Evolutionary conservation across 805 yeast genomes (phyloP).

Genomic region (Saccharomycodes ludwigii): DNA sequence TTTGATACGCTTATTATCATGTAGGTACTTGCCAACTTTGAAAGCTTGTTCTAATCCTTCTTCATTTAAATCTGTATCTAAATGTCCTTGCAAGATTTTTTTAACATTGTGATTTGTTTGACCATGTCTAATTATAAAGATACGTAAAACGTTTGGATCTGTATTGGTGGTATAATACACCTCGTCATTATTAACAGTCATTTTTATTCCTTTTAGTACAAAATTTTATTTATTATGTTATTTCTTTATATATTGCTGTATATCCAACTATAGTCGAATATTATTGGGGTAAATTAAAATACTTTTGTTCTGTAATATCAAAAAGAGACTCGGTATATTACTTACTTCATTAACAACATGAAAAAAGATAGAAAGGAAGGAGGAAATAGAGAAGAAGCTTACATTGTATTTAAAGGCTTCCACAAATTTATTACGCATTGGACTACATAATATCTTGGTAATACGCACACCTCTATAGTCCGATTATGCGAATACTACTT

Average conservation of each 20-base stretch:
- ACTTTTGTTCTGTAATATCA: too few species aligned
- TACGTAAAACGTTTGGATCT: conserved; percentile 28
- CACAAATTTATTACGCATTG: too few species aligned
- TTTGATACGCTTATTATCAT: conserved; percentile 19
- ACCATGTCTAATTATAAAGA: conserved; percentile 71
- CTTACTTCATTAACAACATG: too few species aligned
- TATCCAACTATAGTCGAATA: conserved; percentile 2
- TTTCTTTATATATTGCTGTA: background rate
- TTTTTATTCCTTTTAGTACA: conserved; percentile 1
- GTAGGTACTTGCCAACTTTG: conserved; percentile 31
- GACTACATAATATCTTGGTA: too few species aligned
- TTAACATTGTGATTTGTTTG: conserved; percentile 63
- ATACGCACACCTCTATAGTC: too few species aligned
- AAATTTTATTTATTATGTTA: background rate
- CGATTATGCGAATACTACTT: too few species aligned
- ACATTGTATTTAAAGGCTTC: too few species aligned
- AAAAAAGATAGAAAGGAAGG: too few species aligned
- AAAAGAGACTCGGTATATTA: too few species aligned
- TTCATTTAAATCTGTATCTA: conserved; percentile 48
- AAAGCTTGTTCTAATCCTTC: conserved; percentile 52
- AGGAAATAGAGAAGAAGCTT: too few species aligned
- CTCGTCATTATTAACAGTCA: conserved; percentile 10
- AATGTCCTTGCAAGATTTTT: conserved; percentile 71
- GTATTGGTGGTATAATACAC: conserved; percentile 20
- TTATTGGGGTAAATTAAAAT: background rate